phyloP scores from a whole-genome alignment of 805 yeast species.

The Monosporozyma solicola region DNA sequence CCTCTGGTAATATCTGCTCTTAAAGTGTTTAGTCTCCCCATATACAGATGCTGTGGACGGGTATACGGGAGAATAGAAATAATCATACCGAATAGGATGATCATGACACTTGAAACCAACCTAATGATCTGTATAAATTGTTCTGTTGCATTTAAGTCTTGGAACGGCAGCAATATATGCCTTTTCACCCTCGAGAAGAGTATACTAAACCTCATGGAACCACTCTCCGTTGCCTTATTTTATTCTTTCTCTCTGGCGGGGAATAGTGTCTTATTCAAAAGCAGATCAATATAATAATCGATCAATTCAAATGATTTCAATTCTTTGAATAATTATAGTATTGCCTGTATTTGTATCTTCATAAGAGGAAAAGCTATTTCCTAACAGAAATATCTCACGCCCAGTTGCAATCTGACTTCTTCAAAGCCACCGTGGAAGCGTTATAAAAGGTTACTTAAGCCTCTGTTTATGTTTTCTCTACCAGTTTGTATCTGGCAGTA shows the following conservation, averaged over 20 bases:
- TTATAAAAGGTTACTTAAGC: neutral
- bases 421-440: neutral
- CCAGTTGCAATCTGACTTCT: neutral
- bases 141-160: conserved; percentile 19
- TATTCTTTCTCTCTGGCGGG: neutral
- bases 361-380: neutral
- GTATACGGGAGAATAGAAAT: conserved; percentile 16
- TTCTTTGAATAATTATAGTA: neutral
- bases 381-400: too few species aligned
- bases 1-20: conserved; percentile 21
- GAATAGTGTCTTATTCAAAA: neutral
- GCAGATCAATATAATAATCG: neutral
- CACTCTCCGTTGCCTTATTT: too few species aligned
- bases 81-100: conserved; percentile 14
- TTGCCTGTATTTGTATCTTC: neutral
- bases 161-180: conserved; percentile 10
- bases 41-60: conserved; percentile 14
- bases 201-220: neutral
- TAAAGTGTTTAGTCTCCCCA: conserved; percentile 20
- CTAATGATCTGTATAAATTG: conserved; percentile 15
- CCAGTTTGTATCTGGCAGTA: neutral
- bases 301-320: neutral
- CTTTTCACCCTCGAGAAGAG: neutral
- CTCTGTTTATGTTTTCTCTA: neutral
- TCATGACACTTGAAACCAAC: conserved; percentile 14